Evolutionary conservation across 73 alveolate species (phyloP).

Genomic region (Loxodes magnus): DNA sequence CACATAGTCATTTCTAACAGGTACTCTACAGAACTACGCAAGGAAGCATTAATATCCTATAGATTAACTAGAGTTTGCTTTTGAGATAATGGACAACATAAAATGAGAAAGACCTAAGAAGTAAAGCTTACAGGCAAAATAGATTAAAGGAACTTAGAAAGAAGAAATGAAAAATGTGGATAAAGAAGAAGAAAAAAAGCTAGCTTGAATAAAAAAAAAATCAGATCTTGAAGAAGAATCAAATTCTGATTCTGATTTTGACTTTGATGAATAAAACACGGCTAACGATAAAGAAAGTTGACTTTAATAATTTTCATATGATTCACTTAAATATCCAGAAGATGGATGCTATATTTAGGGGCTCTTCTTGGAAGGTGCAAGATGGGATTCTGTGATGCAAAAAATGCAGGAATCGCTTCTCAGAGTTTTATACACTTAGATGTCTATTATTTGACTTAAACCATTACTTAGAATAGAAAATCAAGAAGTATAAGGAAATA

Average conservation of each 20-base stretch:
- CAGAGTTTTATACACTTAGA: constrained; percentile 63
- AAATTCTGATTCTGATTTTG: no score
- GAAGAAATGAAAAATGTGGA: no score
- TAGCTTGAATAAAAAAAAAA: no score
- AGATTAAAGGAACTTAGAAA: no score
- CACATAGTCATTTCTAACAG: constrained; percentile 84
- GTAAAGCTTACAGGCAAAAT: constrained; percentile 54
- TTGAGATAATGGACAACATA: constrained; percentile 10
- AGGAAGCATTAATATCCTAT: constrained; percentile 75
- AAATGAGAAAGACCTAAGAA: constrained; percentile 12
- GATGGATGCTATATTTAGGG: constrained; percentile 98
- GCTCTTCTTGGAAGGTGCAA: constrained; percentile 98
- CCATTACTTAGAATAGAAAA: constrained; percentile 73
- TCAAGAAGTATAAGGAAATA: constrained; percentile 46
- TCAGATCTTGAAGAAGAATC: no score
- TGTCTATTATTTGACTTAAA: constrained; percentile 86
- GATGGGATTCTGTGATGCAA: constrained; percentile 89
- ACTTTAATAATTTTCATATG: no score
- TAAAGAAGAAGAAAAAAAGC: no score
- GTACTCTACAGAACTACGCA: constrained; percentile 69
- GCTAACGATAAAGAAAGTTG: no score
- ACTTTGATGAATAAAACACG: no score
- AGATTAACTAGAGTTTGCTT: constrained; percentile 65
- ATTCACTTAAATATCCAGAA: no score
- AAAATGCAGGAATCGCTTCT: constrained; percentile 80